Evolutionary conservation across 257 asterid genomes (phyloP).

Genomic region (Petunia secreta): DNA sequence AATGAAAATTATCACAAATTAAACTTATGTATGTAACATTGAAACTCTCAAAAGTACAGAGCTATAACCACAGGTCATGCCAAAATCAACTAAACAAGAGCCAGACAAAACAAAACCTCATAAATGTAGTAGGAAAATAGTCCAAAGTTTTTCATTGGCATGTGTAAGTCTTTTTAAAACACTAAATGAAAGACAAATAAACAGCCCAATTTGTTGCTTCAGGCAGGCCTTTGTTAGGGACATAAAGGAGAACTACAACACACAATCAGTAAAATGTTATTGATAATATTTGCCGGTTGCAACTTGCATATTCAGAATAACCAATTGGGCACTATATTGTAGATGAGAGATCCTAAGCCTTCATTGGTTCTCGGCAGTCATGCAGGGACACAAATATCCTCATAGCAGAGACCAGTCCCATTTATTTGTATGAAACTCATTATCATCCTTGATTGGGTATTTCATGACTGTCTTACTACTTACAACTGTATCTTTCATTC

Average conservation of each 20-base stretch:
- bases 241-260: neutral
- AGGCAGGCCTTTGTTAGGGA: constrained; percentile 6
- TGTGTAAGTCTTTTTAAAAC: neutral
- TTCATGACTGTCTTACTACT: constrained; percentile 1
- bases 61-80: neutral
- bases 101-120: neutral
- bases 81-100: neutral
- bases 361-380: neutral
- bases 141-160: neutral
- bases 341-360: constrained; percentile 6
- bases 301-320: neutral
- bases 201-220: neutral
- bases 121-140: constrained; percentile 9
- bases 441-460: constrained; percentile 2
- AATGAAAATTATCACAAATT: constrained; percentile 14
- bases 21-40: neutral
- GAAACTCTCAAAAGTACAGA: neutral
- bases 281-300: neutral
- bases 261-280: neutral
- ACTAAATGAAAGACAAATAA: neutral
- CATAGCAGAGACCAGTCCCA: neutral
- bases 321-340: neutral
- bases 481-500: neutral
- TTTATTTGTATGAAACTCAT: neutral
- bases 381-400: neutral